Evolutionary conservation across 2,329 filamentous ascomycete species (phyloP).

Genomic region (Lasiodiplodia theobromae): DNA sequence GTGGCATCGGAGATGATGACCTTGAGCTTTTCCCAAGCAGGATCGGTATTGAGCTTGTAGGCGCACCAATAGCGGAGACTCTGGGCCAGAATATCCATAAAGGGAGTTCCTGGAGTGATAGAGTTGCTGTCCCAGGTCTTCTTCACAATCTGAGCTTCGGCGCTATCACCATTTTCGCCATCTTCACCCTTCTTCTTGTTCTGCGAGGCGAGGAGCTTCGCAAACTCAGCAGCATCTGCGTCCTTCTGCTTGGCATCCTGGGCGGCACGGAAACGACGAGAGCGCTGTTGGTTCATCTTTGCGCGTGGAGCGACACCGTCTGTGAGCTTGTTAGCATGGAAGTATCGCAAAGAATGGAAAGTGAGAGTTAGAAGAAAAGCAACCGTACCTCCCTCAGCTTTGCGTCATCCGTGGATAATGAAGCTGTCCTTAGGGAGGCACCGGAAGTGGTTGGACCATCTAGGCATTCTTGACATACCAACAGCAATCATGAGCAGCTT

Average conservation of each 20-base stretch:
- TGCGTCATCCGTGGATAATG: conserved; percentile 38
- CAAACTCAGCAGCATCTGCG: conserved; percentile 84
- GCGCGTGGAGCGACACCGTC: conserved; percentile 97
- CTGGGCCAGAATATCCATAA: conserved; percentile 93
- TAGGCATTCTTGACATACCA: conserved; percentile 61
- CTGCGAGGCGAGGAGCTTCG: conserved; percentile 74
- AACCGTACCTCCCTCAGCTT: conserved; percentile 43
- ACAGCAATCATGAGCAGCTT: conserved; percentile 98
- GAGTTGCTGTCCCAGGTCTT: conserved; percentile 91
- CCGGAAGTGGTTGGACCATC: conserved; percentile 12
- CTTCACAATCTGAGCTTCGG: conserved; percentile 69
- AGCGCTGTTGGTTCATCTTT: conserved; percentile 99
- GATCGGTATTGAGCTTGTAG: conserved; percentile 97
- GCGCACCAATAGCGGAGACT: conserved; percentile 96
- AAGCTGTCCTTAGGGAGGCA: conserved; percentile 38
- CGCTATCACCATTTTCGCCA: conserved; percentile 67
- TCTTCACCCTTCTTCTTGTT: conserved; percentile 58
- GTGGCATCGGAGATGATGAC: conserved; percentile 98
- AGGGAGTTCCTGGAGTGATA: conserved; percentile 96
- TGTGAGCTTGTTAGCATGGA: conserved; percentile 44
- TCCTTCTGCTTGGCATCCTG: conserved; percentile 96
- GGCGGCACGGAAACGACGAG: conserved; percentile 90
- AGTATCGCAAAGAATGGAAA: not conserved
- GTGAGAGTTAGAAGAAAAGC: conserved; percentile 20
- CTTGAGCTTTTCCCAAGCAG: conserved; percentile 89